Conservation (phyloP, 2,329 filamentous ascomycete genomes). For the Pseudocercospora ulei region DNA sequence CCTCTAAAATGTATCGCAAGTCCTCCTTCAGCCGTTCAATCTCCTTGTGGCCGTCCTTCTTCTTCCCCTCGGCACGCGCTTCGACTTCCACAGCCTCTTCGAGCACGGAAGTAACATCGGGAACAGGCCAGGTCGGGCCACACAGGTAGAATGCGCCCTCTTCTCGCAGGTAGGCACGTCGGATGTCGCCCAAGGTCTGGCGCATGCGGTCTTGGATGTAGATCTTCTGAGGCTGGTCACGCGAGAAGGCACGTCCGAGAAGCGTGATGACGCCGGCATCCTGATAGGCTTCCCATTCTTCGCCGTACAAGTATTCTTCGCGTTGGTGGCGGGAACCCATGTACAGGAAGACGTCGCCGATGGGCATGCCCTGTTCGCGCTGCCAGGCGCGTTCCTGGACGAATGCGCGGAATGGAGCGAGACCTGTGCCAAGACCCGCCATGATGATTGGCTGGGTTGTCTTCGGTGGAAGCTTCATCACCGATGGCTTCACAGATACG, state of each 20-base stretch:
- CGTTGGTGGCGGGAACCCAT: constrained; percentile 95
- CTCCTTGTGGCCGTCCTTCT: constrained; percentile 49
- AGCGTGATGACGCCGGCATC: constrained; percentile 92
- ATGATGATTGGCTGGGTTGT: constrained; percentile 93
- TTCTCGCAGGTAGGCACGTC: constrained; percentile 74
- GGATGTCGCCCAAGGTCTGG: constrained; percentile 70
- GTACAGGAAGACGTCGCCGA: constrained; percentile 86
- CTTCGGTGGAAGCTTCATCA: constrained; percentile 92
- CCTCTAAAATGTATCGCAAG: constrained; percentile 86
- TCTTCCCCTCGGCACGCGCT: constrained; percentile 47
- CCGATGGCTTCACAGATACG: constrained; percentile 90
- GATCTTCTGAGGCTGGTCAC: constrained; percentile 96
- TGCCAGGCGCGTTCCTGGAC: constrained; percentile 97
- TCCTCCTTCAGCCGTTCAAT: constrained; percentile 97
- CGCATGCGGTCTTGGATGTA: constrained; percentile 99
- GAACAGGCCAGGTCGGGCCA: constrained; percentile 95
- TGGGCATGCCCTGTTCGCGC: constrained; percentile 91
- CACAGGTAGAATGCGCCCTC: constrained; percentile 95
- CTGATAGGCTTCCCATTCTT: constrained; percentile 98
- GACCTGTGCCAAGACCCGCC: constrained; percentile 94
- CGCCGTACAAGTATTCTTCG: constrained; percentile 96
- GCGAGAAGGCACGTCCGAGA: constrained; percentile 85
- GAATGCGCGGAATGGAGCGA: constrained; percentile 98
- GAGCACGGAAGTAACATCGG: constrained; percentile 86
- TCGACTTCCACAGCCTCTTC: constrained; percentile 81